Evolutionary conservation across 768 basidiomycete genomes (phyloP), one percentile per base, ranked within the genome.

Genomic region (Kwoniella sp.): DNA sequence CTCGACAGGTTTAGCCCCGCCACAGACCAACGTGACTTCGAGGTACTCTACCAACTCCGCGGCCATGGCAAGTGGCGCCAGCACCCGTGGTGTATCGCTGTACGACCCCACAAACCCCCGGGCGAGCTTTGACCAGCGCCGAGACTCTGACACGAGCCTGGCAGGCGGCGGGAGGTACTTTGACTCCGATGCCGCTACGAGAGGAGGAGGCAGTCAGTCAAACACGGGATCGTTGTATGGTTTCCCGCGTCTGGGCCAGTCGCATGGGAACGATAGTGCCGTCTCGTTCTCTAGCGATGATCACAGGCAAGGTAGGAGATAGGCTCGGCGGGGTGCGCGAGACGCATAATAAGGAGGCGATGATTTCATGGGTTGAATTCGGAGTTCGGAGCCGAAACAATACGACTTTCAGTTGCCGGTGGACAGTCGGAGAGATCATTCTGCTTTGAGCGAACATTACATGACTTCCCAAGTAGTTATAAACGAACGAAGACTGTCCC

Each of bases 31-130:
- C 26, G 41, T 53, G 4, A 51, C 48, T 26, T 47, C 58, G 13
- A 58, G 58, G 30, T 38, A 38, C 22, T 54, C 60, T 22, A 54
- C 59, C 26, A 13, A 17, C 52, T 48, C 59, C 51, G 41, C 13
- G 20, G 20, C 58, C 4, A 48, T 28, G 38, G 58, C 58, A 2
- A 26, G 55, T 4, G 45, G 28, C 20, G 62, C 45, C 17, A 57
- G 55, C 22, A 63, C 62, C 20, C 37, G 62, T 23, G 62, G 62
- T 31, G 34, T 63, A 37, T 57, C 55, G n/a, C 25, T 63, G n/a
- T 63, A 63, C 26, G 62, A 63, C 26, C 62, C 62, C 4, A 63
- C 53, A 3, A 63, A 63, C 48, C 62, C 62, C 15, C 31, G 62
- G 26, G n/a, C 62, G 25, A 57, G 55, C 23, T 63, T 63, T 25